Conservation (phyloP, 1,284 basidiomycete species). For the Athelia psychrophila region DNA sequence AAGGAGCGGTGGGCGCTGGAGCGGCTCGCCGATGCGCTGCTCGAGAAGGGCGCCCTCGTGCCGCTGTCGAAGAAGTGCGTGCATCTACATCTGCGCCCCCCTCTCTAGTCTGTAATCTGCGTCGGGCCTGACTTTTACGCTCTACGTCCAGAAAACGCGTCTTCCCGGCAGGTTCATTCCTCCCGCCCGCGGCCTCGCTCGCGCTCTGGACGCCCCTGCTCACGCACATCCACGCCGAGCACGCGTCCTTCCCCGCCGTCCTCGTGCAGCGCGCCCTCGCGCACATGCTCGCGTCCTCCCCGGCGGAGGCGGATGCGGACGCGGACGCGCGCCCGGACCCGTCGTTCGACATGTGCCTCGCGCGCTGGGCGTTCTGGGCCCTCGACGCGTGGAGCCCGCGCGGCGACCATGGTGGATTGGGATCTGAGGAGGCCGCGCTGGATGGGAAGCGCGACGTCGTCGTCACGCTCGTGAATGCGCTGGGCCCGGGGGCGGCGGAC, state of each 20-base stretch:
- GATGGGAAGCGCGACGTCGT: slow-evolving; percentile 44
- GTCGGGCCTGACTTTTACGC: not conserved
- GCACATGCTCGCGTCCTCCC: not conserved
- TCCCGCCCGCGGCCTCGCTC: slow-evolving; percentile 52
- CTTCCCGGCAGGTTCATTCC: slow-evolving; percentile 38
- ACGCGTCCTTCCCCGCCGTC: slow-evolving; percentile 49
- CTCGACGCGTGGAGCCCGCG: slow-evolving; percentile 36
- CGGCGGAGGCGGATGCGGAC: not conserved
- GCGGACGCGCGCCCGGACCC: slow-evolving; percentile 17
- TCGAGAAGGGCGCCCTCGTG: slow-evolving; percentile 67
- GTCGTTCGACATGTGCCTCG: slow-evolving; percentile 57
- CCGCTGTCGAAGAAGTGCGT: slow-evolving; percentile 78
- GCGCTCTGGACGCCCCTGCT: slow-evolving; percentile 76
- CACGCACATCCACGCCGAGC: slow-evolving; percentile 52
- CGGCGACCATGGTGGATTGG: no score
- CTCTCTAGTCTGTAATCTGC: no score
- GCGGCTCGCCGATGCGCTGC: slow-evolving; percentile 57
- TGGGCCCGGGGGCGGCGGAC: slow-evolving; percentile 36
- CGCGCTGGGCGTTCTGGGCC: slow-evolving; percentile 67
- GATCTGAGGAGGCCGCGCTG: slow-evolving; percentile 20
- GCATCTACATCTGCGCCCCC: slow-evolving; percentile 2
- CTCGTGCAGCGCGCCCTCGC: slow-evolving; percentile 50
- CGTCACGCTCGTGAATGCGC: slow-evolving; percentile 41
- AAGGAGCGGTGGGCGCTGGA: slow-evolving; percentile 69
- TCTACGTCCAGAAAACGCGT: slow-evolving; percentile 58